phyloP scores from a whole-genome alignment of 2,329 filamentous ascomycete species.

The Beauveria australis region DNA sequence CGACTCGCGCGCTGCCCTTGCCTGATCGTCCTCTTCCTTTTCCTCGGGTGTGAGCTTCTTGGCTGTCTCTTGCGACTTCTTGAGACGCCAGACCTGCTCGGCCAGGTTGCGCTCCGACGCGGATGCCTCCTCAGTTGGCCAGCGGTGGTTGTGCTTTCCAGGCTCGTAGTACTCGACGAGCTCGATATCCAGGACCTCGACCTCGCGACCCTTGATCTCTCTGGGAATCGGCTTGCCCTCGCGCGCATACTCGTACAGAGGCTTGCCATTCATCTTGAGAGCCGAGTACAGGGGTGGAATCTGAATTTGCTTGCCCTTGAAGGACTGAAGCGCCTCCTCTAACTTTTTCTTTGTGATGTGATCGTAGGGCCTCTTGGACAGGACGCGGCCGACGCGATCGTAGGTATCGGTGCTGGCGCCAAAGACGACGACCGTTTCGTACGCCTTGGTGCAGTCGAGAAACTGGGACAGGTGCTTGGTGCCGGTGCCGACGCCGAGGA shows the following conservation, averaged over 20 bases:
- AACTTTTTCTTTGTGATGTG: slow-evolving; percentile 75
- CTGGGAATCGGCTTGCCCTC: slow-evolving; percentile 79
- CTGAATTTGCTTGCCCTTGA: slow-evolving; percentile 79
- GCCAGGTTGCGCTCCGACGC: slow-evolving; percentile 68
- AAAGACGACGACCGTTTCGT: slow-evolving; percentile 84
- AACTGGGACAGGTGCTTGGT: slow-evolving; percentile 78
- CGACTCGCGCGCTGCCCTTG: slow-evolving; percentile 46
- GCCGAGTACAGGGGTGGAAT: slow-evolving; percentile 89
- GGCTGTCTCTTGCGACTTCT: slow-evolving; percentile 44
- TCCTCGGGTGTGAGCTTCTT: slow-evolving; percentile 46
- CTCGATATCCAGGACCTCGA: slow-evolving; percentile 71
- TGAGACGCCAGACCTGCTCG: slow-evolving; percentile 59
- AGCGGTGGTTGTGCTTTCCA: slow-evolving; percentile 68
- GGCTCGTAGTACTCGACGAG: slow-evolving; percentile 79
- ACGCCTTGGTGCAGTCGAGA: slow-evolving; percentile 82
- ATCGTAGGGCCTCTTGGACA: slow-evolving; percentile 65
- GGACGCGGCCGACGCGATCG: slow-evolving; percentile 75
- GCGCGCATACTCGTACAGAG: slow-evolving; percentile 90
- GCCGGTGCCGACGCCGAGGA: slow-evolving; percentile 77
- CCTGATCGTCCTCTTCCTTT: slow-evolving; percentile 46
- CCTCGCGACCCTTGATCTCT: slow-evolving; percentile 72
- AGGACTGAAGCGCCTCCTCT: slow-evolving; percentile 65
- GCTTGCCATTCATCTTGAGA: slow-evolving; percentile 86
- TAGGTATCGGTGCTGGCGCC: slow-evolving; percentile 91
- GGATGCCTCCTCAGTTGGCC: slow-evolving; percentile 72